Evolutionary conservation across 177 flowering plant species (phyloP), one percentile per base, ranked within the genome.

Genomic region (Tripterygium wilfordii): DNA sequence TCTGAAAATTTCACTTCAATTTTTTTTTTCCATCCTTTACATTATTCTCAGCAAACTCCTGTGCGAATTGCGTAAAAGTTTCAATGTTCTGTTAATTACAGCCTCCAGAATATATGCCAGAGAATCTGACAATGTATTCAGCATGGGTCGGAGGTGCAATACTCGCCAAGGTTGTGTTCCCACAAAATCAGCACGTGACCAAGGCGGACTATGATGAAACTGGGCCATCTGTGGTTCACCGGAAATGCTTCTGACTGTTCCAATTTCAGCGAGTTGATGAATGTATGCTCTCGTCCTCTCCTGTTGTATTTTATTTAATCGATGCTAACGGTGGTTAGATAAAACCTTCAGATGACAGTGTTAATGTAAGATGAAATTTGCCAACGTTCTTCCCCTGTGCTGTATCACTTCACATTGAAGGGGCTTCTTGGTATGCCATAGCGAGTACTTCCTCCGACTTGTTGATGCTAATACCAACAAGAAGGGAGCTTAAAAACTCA

Each of bases 131-230:
- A 2, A 61, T 54, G 54, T 84, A 72, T 66, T 85, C 96, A 43
- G 96, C 99, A 2, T 89, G 99, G 97, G 68, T 92, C 53, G 99
- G 99, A 59, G 99, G 99, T 32, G 99, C 99, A 45, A 92, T 92
- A 61, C 87, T 92, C 42, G 99, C 99, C 68, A 92, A 92, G 64
- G 97, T 92, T 13, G 99, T 92, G 61, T 92, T 92, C 69, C 99
- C 99, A 3, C 99, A 92, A 48, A 92, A 87, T 56, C 99, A 92
- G 58, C 99, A 92, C 54, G 61, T 92, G 20, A 92, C 96, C 20
- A 89, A 84, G 66, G 96, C 74, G 43, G 98, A 92, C 46, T 92
- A 92, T 23, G 98, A 92, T 57, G 98, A 92, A 58, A 76, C 75
- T 15, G 98, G 98, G 47, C 98, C 96, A 7, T 83, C 95, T 4